Evolutionary conservation across 2,329 filamentous ascomycete species (phyloP).

Genomic region (Aspergillus nomiae): DNA sequence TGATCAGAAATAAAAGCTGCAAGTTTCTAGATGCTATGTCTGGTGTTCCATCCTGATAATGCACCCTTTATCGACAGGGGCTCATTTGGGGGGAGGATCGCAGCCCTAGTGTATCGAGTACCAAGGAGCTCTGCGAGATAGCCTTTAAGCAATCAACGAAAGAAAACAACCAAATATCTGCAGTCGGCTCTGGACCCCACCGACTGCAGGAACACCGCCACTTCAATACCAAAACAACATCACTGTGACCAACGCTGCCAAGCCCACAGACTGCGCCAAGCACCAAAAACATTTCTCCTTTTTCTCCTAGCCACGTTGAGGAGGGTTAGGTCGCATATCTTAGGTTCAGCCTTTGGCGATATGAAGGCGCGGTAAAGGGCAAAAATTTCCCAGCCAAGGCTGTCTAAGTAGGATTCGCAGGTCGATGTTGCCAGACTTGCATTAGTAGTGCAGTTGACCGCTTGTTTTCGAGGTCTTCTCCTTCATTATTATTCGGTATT

Average conservation of each 20-base stretch:
- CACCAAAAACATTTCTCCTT: constrained; percentile 15
- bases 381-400: constrained; percentile 8
- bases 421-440: neutral
- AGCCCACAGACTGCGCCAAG: constrained; percentile 24
- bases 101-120: neutral
- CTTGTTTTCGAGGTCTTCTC: neutral
- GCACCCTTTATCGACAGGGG: neutral
- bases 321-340: constrained; percentile 14
- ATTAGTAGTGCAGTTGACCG: constrained; percentile 1
- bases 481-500: neutral
- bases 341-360: constrained; percentile 17
- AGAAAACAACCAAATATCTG: constrained; percentile 1
- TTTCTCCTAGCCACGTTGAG: constrained; percentile 25
- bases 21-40: neutral
- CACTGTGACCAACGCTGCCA: constrained; percentile 19
- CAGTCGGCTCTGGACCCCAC: constrained; percentile 10
- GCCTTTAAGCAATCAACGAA: constrained; percentile 7
- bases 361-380: neutral
- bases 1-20: neutral
- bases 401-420: neutral
- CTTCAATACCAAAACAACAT: constrained; percentile 12
- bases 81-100: neutral
- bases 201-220: constrained; percentile 28
- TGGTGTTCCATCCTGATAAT: neutral
- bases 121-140: constrained; percentile 9